phyloP scores from a whole-genome alignment of 2,329 filamentous ascomycete genomes.

The Diaporthe capsici region DNA sequence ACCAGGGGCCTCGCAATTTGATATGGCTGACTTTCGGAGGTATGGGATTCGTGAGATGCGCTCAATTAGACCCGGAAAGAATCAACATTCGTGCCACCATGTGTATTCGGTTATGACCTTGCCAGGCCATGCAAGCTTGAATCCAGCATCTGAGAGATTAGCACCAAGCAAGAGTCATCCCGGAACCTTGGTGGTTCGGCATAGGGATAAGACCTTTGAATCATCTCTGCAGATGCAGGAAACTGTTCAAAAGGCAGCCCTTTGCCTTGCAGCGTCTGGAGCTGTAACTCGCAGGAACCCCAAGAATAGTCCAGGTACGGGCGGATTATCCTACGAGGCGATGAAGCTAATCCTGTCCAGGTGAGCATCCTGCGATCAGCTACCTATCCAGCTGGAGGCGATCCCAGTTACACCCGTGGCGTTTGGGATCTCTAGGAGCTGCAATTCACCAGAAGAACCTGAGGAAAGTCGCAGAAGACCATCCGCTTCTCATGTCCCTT shows the following conservation, averaged over 20 bases:
- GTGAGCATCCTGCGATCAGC: not conserved
- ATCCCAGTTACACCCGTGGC: not conserved
- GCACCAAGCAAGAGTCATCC: not conserved
- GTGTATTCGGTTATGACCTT: too few relatives aligned
- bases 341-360: not conserved
- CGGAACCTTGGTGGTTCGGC: not conserved
- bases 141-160: not conserved
- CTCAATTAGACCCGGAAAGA: not conserved
- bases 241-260: not conserved
- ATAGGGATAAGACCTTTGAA: not conserved
- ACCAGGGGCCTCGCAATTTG: not conserved
- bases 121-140: not conserved
- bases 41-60: not conserved
- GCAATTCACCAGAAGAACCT: not conserved
- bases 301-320: not conserved
- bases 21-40: not conserved
- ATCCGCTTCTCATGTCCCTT: not conserved
- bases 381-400: not conserved
- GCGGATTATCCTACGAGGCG: not conserved
- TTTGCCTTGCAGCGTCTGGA: not conserved
- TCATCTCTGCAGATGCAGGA: not conserved
- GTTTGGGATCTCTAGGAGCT: not conserved
- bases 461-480: not conserved
- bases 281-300: not conserved
- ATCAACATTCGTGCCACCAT: not conserved